Evolutionary conservation across 768 basidiomycete genomes (phyloP).

Genomic region (Coprinellus aureogranulatus): DNA sequence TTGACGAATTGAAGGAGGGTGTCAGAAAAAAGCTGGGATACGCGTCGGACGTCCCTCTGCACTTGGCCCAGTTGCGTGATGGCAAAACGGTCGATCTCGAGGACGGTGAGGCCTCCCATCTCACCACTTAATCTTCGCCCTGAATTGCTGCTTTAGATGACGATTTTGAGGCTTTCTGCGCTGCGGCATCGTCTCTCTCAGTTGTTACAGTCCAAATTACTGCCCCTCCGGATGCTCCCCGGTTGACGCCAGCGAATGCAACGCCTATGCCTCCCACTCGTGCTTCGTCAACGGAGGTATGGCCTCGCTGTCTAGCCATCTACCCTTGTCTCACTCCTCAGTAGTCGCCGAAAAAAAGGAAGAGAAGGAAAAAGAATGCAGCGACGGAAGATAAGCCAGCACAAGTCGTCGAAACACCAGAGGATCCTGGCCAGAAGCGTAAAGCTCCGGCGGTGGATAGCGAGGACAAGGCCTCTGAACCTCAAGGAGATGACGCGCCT

Average conservation of each 20-base stretch:
- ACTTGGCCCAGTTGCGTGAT: conserved; percentile 52
- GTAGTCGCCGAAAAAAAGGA: conserved; percentile 10
- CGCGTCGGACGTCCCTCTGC: conserved; percentile 29
- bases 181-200: conserved; percentile 37
- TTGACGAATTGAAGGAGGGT: conserved; percentile 54
- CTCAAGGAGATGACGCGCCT: neutral
- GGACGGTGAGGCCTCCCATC: conserved; percentile 51
- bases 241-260: neutral
- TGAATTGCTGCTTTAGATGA: conserved; percentile 48
- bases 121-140: neutral
- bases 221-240: neutral
- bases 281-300: neutral
- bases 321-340: neutral
- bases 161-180: conserved; percentile 72
- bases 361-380: conserved; percentile 20
- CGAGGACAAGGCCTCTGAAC: neutral
- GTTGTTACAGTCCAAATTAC: conserved; percentile 5
- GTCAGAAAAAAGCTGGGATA: conserved; percentile 65
- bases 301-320: neutral
- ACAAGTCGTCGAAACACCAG: neutral
- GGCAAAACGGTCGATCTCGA: conserved; percentile 64
- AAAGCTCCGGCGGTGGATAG: neutral
- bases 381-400: neutral
- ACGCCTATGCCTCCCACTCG: neutral
- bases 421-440: neutral